These are phyloP conservation scores for Psilocybe sp. DNA, from an alignment of 768 basidiomycete species.

Conservation along the genomic window DNA sequence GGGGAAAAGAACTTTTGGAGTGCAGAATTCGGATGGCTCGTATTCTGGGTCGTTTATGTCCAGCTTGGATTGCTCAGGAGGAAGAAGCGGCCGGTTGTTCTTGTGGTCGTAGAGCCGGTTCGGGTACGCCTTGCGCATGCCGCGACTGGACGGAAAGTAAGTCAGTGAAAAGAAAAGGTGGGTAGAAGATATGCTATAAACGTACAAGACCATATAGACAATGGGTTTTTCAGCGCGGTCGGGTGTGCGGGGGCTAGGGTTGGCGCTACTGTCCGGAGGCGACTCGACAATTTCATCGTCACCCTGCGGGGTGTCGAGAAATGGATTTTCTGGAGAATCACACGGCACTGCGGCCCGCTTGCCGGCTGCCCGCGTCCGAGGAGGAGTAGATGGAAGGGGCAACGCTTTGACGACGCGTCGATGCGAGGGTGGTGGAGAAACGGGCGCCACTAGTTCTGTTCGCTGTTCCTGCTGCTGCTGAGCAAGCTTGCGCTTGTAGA, in stretches of 20 bases:
- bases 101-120: constrained; percentile 59
- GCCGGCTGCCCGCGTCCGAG: constrained; percentile 26
- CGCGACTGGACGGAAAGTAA: constrained; percentile 48
- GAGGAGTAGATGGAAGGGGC: constrained; percentile 36
- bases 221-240: constrained; percentile 53
- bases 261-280: constrained; percentile 18
- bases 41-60: constrained; percentile 66
- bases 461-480: constrained; percentile 13
- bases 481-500: constrained; percentile 34
- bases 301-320: constrained; percentile 46
- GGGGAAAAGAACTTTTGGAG: constrained; percentile 59
- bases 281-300: constrained; percentile 28
- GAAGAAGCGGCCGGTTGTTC: constrained; percentile 37
- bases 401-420: constrained; percentile 30
- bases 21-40: constrained; percentile 51
- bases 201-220: constrained; percentile 74
- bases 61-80: constrained; percentile 47
- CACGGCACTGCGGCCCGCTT: constrained; percentile 31
- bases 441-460: constrained; percentile 34
- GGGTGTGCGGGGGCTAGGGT: constrained; percentile 35
- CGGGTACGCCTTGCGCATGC: constrained; percentile 56
- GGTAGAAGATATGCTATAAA: constrained; percentile 13
- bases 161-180: constrained; percentile 29
- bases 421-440: constrained; percentile 68
- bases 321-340: constrained; percentile 73